Percentiles rank a stretch among this genome's conserved stretches.
Evolutionary conservation across 1,284 basidiomycete species (phyloP).

Genomic region (Rhodofomes roseus): DNA sequence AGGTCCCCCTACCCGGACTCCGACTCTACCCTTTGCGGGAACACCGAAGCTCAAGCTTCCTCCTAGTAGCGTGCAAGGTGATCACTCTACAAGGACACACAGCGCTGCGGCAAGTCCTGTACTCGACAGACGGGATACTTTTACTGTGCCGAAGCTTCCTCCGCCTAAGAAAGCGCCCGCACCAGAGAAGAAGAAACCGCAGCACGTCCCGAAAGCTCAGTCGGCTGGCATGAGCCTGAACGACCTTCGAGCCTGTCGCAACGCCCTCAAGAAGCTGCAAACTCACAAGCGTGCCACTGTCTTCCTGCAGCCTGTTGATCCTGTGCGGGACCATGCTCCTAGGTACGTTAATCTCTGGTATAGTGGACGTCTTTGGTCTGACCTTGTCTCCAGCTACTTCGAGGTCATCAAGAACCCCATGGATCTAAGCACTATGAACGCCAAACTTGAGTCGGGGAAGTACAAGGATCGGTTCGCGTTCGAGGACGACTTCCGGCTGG

Average conservation of each 20-base stretch:
- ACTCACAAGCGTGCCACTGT: constrained; percentile 64
- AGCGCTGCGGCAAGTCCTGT: constrained; percentile 11
- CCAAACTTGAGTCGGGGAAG: constrained; percentile 85
- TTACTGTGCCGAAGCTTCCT: constrained; percentile 26
- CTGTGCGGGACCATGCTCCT: constrained; percentile 80
- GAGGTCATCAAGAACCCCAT: constrained; percentile 91
- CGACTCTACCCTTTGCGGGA: constrained; percentile 37
- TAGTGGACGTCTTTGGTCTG: background rate
- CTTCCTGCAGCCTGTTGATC: constrained; percentile 90
- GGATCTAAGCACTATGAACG: constrained; percentile 88
- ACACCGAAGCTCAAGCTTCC: constrained; percentile 57
- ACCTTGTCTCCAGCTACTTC: constrained; percentile 68
- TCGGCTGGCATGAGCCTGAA: constrained; percentile 76
- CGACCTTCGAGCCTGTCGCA: constrained; percentile 80
- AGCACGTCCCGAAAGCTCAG: constrained; percentile 68
- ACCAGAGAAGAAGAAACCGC: constrained; percentile 31
- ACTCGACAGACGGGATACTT: constrained; percentile 9
- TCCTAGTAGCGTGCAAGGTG: constrained; percentile 28
- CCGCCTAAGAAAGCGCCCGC: constrained; percentile 13
- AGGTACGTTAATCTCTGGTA: constrained; percentile 48
- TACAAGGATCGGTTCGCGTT: constrained; percentile 87
- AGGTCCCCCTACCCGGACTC: constrained; percentile 40
- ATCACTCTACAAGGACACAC: constrained; percentile 23
- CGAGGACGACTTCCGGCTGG: constrained; percentile 83
- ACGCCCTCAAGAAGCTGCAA: constrained; percentile 80